Evolutionary conservation across 2,329 filamentous ascomycete species (phyloP), one percentile per base, ranked within the genome.

Genomic region (Epichloe sibirici): DNA sequence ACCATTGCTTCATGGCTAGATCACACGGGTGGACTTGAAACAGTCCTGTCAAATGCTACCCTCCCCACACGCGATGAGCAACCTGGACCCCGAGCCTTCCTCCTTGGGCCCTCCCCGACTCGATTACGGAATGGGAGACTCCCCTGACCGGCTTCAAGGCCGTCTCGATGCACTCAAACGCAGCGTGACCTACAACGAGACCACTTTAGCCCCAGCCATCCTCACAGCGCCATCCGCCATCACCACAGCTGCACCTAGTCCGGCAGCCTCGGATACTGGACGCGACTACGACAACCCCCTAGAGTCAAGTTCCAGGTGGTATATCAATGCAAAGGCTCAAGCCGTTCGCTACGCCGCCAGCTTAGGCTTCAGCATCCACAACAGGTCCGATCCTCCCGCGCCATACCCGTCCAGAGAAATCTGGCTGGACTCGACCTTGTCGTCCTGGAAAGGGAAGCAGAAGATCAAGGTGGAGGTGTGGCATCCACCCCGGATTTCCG

Each of bases 391-490:
- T 28, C 71, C 71, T 25, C 64, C 66, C 11, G 68, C 70, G 2
- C 70, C 69, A 3, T 61, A 64, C 39, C 68, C 68, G 11, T 66
- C 68, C 34, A 61, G 63, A 49, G 67, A 67, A 17, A 61, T 74
- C 21, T 73, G 65, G 60, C 62, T 74, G 4, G 70, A 74, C 58
- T 69, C 72, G 11, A 73, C 70, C 9, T 57, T 74, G 7, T 68
- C 70, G 4, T 57, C 61, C 39, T 63, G 57, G 50, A 63, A 63
- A 48, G 70, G 67, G 34, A 63, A 61, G 34, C 62, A 64, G 31
- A 71, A 69, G 59, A 71, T 74, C 61, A 69, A 69, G 57, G 69
- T 75, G 28, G 75, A 78, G 63, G 71, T 79, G 43, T 70, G 71
- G 70, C 65, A 65, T 23, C 66, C 70, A 40, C 66, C 67, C 40